phyloP scores from a whole-genome alignment of 148 eudicot genomes.

The Amaranthus palmeri region DNA sequence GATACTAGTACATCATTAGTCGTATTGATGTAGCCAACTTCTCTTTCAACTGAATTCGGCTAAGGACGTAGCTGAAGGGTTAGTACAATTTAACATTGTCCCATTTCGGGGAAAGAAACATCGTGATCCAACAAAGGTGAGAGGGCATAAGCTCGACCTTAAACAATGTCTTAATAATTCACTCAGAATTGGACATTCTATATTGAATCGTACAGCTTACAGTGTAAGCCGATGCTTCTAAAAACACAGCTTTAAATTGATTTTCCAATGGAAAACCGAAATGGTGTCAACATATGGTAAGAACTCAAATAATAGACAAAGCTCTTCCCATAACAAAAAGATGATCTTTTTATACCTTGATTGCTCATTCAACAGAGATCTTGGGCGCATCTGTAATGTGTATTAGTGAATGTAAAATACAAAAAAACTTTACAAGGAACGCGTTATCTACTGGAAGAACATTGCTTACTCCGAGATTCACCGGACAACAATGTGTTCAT shows the following conservation, averaged over 20 bases:
- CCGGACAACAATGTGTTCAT: slow-evolving; percentile 48
- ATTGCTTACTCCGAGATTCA: slow-evolving; percentile 61
- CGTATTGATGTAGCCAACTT: too few species aligned
- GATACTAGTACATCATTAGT: too few species aligned
- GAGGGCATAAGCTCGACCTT: neutral
- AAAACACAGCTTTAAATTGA: neutral
- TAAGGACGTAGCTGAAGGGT: too few species aligned
- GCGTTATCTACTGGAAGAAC: slow-evolving; percentile 30
- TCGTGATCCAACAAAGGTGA: too few species aligned
- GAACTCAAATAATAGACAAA: neutral
- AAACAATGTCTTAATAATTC: slow-evolving; percentile 1
- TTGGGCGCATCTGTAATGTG: neutral
- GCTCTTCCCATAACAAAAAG: neutral
- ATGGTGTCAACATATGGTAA: neutral
- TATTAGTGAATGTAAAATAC: neutral
- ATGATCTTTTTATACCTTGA: slow-evolving; percentile 4
- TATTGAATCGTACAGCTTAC: neutral
- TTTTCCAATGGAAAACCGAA: neutral
- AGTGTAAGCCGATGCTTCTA: neutral
- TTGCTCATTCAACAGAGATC: slow-evolving; percentile 11
- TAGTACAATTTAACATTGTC: too few species aligned
- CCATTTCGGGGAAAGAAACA: too few species aligned
- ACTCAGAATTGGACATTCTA: neutral
- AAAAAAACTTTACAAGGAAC: slow-evolving; percentile 9
- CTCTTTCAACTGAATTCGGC: too few species aligned